These are phyloP conservation scores for Jatropha multifida DNA, from an alignment of 441 rosid genomes.

Conservation along the genomic window DNA sequence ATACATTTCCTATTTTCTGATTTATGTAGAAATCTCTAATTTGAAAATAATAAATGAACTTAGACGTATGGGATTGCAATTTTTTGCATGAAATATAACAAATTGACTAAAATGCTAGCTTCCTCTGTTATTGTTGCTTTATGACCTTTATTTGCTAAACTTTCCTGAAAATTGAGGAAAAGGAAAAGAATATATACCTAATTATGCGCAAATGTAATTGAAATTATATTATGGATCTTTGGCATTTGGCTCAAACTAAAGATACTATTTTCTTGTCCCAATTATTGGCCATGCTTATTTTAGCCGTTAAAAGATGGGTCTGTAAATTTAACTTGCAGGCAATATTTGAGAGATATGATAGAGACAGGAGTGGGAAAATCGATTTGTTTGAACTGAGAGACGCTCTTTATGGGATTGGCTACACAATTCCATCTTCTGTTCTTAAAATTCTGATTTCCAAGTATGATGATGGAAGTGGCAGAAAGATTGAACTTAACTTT, in stretches of 20 bases:
- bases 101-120: neutral
- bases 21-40: too few species aligned
- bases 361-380: slow-evolving; percentile 66
- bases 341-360: slow-evolving; percentile 64
- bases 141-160: neutral
- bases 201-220: too few species aligned
- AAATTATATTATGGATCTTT: neutral
- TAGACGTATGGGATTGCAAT: too few species aligned
- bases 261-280: too few species aligned
- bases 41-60: too few species aligned
- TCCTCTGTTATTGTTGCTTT: neutral
- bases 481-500: slow-evolving; percentile 47
- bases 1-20: too few species aligned
- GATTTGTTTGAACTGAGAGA: slow-evolving; percentile 56
- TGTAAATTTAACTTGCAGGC: slow-evolving; percentile 30
- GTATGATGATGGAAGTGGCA: slow-evolving; percentile 50
- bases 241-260: neutral
- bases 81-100: too few species aligned
- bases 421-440: slow-evolving; percentile 59
- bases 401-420: slow-evolving; percentile 63
- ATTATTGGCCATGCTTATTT: too few species aligned
- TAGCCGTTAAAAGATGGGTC: neutral
- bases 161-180: neutral
- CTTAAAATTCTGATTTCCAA: slow-evolving; percentile 50
- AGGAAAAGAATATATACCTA: too few species aligned